phyloP scores from a whole-genome alignment of 352 stramenopile genomes.

The Phytophthora tentaculata region DNA sequence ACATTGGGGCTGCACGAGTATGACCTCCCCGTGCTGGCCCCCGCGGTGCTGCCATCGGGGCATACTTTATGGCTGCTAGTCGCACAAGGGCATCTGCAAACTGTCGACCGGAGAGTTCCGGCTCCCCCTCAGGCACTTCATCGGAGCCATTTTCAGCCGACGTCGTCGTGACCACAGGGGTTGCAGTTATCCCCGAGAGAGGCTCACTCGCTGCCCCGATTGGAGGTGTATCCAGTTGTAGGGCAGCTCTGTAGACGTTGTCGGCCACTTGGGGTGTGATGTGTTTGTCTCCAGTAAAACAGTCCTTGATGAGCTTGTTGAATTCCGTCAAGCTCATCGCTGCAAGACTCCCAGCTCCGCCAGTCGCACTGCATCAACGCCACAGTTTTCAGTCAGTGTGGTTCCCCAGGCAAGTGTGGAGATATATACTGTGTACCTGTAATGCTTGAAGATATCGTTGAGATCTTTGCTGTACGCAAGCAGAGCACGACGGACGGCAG shows the following conservation, averaged over 20 bases:
- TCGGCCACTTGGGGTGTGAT: conserved; percentile 53
- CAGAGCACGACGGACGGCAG: conserved; percentile 60
- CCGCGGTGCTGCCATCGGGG: conserved; percentile 27
- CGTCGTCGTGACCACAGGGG: neutral
- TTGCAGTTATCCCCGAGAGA: neutral
- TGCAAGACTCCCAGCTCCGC: conserved; percentile 65
- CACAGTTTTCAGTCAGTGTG: conserved; percentile 1
- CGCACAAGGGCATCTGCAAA: conserved; percentile 74
- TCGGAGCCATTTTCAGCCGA: neutral
- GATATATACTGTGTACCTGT: conserved; percentile 46
- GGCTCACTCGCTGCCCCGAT: neutral
- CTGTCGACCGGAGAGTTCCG: conserved; percentile 64
- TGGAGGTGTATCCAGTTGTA: conserved; percentile 17
- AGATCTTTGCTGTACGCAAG: conserved; percentile 76
- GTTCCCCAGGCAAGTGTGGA: neutral
- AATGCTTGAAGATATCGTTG: conserved; percentile 87
- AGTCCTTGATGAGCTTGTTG: conserved; percentile 80
- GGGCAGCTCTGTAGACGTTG: conserved; percentile 47
- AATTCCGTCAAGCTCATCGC: conserved; percentile 79
- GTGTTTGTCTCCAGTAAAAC: conserved; percentile 50
- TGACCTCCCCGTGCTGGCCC: conserved; percentile 7
- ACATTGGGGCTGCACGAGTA: conserved; percentile 16
- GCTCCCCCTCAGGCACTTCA: conserved; percentile 18
- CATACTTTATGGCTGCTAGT: conserved; percentile 60
- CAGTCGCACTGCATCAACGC: conserved; percentile 53